Percentiles rank a stretch among this genome's conserved stretches.
Conservation (phyloP, 1,284 basidiomycete genomes). For the Tilletia setariae region DNA sequence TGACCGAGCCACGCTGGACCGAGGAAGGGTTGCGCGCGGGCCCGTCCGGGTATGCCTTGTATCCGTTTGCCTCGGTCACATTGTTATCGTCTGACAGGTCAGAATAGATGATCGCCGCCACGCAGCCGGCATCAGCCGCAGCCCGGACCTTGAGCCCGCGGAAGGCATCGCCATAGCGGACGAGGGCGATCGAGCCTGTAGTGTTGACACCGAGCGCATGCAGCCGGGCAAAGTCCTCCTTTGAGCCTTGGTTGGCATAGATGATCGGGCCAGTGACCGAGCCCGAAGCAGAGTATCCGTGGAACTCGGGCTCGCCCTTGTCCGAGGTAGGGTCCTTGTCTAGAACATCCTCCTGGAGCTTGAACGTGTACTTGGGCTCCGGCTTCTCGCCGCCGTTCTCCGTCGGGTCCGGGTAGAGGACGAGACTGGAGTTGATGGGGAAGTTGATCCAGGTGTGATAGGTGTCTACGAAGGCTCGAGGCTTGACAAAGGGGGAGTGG, state of each 20-base stretch:
- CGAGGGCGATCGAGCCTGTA: conserved; percentile 75
- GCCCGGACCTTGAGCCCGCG: conserved; percentile 79
- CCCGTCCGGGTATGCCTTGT: conserved; percentile 68
- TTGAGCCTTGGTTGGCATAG: conserved; percentile 76
- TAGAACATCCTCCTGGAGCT: conserved; percentile 55
- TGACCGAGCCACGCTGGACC: conserved; percentile 71
- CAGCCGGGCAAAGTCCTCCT: conserved; percentile 67
- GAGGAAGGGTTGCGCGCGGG: conserved; percentile 76
- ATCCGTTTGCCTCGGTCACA: conserved; percentile 69
- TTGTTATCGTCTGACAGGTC: conserved; percentile 85
- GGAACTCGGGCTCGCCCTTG: conserved; percentile 57
- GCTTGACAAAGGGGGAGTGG: conserved; percentile 15
- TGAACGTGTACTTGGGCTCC: conserved; percentile 65
- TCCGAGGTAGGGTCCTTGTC: conserved; percentile 57
- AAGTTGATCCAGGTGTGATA: conserved; percentile 51
- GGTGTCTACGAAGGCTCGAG: conserved; percentile 48
- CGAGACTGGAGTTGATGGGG: conserved; percentile 41
- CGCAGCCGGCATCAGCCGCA: conserved; percentile 75
- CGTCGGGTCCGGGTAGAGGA: conserved; percentile 33
- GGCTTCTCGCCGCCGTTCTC: conserved; percentile 55
- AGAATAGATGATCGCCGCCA: conserved; percentile 68
- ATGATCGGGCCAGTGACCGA: conserved; percentile 64
- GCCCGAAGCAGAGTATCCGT: conserved; percentile 55
- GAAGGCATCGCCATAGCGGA: conserved; percentile 75
- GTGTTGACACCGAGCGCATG: conserved; percentile 65